phyloP scores from a whole-genome alignment of 768 basidiomycete species.

The Tubosaeta sp. region DNA sequence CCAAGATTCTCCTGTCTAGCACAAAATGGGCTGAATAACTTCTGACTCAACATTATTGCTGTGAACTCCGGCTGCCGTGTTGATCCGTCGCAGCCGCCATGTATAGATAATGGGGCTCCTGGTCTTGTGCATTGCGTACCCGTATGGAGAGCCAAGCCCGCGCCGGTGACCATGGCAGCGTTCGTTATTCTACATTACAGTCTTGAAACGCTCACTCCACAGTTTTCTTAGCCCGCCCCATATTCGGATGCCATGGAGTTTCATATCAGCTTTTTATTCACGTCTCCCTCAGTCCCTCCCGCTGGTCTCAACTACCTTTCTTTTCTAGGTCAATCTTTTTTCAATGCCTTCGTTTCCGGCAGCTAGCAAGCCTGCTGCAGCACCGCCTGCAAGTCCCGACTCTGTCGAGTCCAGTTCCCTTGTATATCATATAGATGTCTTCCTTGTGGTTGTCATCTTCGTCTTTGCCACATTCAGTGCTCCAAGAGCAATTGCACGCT shows the following conservation, averaged over 20 bases:
- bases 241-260: neutral
- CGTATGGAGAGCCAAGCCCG: no score
- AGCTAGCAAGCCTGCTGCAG: neutral
- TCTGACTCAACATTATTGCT: no score
- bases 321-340: constrained; percentile 13
- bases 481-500: constrained; percentile 49
- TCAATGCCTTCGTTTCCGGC: constrained; percentile 3
- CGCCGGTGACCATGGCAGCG: neutral
- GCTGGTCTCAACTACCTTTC: constrained; percentile 2
- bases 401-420: constrained; percentile 11
- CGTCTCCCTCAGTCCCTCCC: constrained; percentile 1
- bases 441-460: constrained; percentile 40
- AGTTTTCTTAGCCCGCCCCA: neutral
- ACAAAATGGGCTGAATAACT: no score
- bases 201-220: neutral
- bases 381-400: neutral
- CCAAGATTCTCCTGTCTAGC: no score
- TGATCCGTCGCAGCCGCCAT: no score
- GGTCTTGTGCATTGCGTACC: no score
- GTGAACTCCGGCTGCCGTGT: no score
- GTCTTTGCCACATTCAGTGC: constrained; percentile 39
- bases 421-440: constrained; percentile 40
- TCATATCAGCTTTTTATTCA: neutral
- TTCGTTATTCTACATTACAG: neutral
- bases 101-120: no score